Base-by-base conservation (phyloP, 2,329 filamentous ascomycete genomes). In the Nemania diffusa region DNA sequence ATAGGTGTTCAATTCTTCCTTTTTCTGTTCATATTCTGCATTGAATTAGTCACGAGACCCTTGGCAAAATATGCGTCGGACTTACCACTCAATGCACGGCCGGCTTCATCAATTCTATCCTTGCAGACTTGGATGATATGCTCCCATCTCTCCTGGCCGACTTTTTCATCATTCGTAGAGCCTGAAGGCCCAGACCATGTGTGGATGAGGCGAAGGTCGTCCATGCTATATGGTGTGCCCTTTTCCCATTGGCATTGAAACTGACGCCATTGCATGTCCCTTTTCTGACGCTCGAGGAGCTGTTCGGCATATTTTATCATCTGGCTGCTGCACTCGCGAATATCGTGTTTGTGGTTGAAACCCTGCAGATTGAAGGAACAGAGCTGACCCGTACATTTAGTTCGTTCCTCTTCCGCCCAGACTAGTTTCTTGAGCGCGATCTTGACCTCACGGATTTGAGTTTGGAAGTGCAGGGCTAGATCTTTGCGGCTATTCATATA, bases 401-500 rank as follows among this genome's bases (percentile, higher is more conserved):
- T 40, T 17, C 67, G 61, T 29, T 64, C 67, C 9, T 68, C 63
- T 60, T 73, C 71, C 57, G 65, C 60, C 8, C 53, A 32, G 26
- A 71, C 64, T 53, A 75, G 69, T 15, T 64, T 70, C 20, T 69
- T 73, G 42, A 76, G 53, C n/a, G 72, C 71, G 5, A 57, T 71
- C 53, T 71, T 76, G 13, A 74, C 61, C 34, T 70, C 55, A 29
- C 72, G 70, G 17, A 77, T 71, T 71, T 79, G 64, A 57, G 71
- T 70, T 66, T 84, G 82, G 48, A 87, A 84, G 7, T 80, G 78
- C 8, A 81, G 68, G 15, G 85, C 83, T 59, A 84, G 81, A 11
- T 83, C 78, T 62, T 81, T 83, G 15, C 82, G 81, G 11, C 72
- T 76, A 55, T 79, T 77, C 58, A 86, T 75, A 64, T 88, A 88